Evolutionary conservation across 2,329 filamentous ascomycete species (phyloP).

Genomic region (Tolypocladium cylindrosporum): DNA sequence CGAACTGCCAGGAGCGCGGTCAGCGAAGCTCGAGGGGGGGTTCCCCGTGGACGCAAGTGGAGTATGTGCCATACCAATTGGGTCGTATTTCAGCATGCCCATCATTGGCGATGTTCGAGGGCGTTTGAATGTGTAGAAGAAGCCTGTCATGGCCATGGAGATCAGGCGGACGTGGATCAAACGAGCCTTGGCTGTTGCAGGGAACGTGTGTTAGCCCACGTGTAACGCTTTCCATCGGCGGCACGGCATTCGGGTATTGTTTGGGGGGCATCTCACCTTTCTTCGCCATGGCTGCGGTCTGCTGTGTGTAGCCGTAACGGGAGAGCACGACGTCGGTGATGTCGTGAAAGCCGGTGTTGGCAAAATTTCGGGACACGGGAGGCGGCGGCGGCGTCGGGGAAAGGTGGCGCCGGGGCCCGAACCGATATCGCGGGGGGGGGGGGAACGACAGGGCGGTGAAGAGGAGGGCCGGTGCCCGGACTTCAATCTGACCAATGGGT

Average conservation of each 20-base stretch:
- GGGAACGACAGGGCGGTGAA: background rate
- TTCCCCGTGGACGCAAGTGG: background rate
- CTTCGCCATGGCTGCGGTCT: constrained; percentile 12
- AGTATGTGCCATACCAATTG: constrained; percentile 56
- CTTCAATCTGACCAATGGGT: background rate
- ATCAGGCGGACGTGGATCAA: constrained; percentile 87
- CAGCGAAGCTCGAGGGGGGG: background rate
- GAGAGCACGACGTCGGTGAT: background rate
- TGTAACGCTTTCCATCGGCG: background rate
- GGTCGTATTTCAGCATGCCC: constrained; percentile 98
- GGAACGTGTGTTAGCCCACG: background rate
- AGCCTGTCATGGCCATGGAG: constrained; percentile 98
- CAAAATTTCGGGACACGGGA: constrained; percentile 2
- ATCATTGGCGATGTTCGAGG: constrained; percentile 73
- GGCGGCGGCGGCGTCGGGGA: constrained; percentile 2
- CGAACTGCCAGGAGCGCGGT: constrained; percentile 49
- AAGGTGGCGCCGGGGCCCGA: constrained; percentile 8
- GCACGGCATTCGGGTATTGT: background rate
- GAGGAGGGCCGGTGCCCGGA: background rate
- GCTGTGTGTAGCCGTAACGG: background rate
- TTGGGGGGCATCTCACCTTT: constrained; percentile 9
- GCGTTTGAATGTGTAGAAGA: constrained; percentile 84
- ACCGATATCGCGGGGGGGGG: background rate
- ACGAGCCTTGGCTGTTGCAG: constrained; percentile 68
- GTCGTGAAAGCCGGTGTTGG: constrained; percentile 3